Conservation (phyloP, 805 yeast species). For the Maudiozyma pseudohumilis region DNA sequence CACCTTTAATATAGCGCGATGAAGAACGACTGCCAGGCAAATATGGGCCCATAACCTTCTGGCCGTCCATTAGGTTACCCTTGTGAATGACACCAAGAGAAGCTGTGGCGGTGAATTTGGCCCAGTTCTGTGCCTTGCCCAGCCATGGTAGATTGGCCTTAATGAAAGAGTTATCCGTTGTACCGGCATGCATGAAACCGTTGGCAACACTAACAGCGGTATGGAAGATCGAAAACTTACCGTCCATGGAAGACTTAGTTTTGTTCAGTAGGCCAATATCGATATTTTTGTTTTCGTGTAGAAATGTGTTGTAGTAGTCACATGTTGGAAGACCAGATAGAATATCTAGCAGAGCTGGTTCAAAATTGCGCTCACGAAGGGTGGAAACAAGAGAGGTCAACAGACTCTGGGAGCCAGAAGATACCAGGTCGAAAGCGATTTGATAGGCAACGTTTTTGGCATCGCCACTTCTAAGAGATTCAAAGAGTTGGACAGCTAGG, state of each 20-base stretch:
- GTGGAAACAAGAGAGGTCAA: conserved; percentile 46
- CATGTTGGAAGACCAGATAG: conserved; percentile 90
- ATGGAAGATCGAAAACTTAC: conserved; percentile 88
- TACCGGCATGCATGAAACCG: conserved; percentile 92
- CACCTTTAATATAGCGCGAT: conserved; percentile 88
- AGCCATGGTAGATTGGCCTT: conserved; percentile 90
- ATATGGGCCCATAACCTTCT: conserved; percentile 77
- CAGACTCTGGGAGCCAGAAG: conserved; percentile 83
- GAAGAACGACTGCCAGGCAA: conserved; percentile 63
- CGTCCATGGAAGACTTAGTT: conserved; percentile 74
- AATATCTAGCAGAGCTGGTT: conserved; percentile 49
- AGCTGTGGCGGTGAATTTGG: conserved; percentile 94
- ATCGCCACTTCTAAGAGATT: conserved; percentile 36
- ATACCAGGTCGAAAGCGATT: conserved; percentile 90
- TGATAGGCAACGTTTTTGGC: conserved; percentile 67
- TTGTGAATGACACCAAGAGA: conserved; percentile 95
- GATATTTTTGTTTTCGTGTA: conserved; percentile 77
- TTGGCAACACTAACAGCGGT: conserved; percentile 91
- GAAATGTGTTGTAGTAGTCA: conserved; percentile 81
- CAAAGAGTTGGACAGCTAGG: conserved; percentile 61
- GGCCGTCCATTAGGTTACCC: conserved; percentile 89
- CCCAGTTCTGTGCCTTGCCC: conserved; percentile 97
- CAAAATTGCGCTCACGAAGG: conserved; percentile 26
- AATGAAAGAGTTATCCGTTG: conserved; percentile 89
- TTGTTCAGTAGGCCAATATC: conserved; percentile 74